phyloP scores from a whole-genome alignment of 768 basidiomycete species.

The Pleurotus tuber-regium region DNA sequence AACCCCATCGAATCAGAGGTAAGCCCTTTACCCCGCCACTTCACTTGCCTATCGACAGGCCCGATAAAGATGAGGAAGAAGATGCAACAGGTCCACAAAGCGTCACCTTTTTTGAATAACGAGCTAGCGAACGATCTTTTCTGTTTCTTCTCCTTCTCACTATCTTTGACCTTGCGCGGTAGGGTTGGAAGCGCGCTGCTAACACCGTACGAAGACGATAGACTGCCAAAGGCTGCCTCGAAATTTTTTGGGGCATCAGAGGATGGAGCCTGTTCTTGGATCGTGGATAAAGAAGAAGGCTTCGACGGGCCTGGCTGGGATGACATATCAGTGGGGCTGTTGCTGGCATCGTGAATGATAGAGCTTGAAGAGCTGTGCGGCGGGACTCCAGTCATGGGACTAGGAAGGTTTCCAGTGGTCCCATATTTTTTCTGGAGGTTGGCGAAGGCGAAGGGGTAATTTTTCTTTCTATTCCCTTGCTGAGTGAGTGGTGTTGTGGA shows the following conservation, averaged over 20 bases:
- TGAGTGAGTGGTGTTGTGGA: conserved; percentile 16
- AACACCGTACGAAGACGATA: conserved; percentile 6
- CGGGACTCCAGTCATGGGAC: not conserved
- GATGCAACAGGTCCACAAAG: not conserved
- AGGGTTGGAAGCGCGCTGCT: conserved; percentile 1
- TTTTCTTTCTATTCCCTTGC: not conserved
- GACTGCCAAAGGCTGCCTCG: conserved; percentile 7
- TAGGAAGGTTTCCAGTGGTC: not conserved
- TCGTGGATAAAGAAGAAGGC: conserved; percentile 7
- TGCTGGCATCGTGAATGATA: not conserved
- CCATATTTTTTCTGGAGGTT: conserved; percentile 5
- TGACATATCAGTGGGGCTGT: not conserved
- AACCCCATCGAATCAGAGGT: not conserved
- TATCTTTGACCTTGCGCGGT: conserved; percentile 6
- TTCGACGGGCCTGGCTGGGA: not conserved
- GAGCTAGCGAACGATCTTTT: not conserved
- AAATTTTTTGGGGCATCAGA: not conserved
- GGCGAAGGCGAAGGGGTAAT: not conserved
- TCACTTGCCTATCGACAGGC: not conserved
- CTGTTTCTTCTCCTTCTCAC: not conserved
- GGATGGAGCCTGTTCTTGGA: not conserved
- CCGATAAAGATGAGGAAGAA: not conserved
- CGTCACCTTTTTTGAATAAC: conserved; percentile 4
- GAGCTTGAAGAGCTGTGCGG: not conserved
- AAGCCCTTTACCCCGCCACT: not conserved